Conservation (phyloP, 257 asterid genomes). For the Rubia yunnanensis region DNA sequence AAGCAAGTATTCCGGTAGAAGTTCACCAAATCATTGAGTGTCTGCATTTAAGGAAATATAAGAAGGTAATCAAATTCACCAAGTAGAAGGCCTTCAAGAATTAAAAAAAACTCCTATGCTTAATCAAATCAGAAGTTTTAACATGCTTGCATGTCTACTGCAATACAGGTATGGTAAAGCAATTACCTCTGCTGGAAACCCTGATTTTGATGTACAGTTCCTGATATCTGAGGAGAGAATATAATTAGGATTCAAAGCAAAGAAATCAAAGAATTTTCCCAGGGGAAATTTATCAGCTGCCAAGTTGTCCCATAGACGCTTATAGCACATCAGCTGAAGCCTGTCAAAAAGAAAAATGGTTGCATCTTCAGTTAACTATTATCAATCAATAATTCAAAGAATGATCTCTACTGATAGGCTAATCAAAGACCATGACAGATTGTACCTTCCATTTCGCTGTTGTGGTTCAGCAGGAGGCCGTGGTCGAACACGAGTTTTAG, state of each 20-base stretch:
- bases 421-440: background rate
- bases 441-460: slow-evolving; percentile 81
- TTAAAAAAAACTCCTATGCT: background rate
- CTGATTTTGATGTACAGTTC: slow-evolving; percentile 46
- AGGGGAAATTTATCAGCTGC: slow-evolving; percentile 52
- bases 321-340: slow-evolving; percentile 94
- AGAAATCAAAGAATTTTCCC: slow-evolving; percentile 55
- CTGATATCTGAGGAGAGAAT: slow-evolving; percentile 53
- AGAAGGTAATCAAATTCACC: slow-evolving; percentile 4
- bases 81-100: slow-evolving; percentile 9
- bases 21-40: slow-evolving; percentile 53
- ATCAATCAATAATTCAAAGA: background rate
- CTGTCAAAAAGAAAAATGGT: slow-evolving; percentile 31
- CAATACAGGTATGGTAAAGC: background rate
- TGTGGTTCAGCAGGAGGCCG: slow-evolving; percentile 76
- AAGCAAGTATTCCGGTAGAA: slow-evolving; percentile 44
- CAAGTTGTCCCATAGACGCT: slow-evolving; percentile 78
- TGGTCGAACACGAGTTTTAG: slow-evolving; percentile 70
- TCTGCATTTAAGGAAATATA: slow-evolving; percentile 34
- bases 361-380: background rate
- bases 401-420: background rate
- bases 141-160: background rate
- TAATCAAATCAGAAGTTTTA: background rate
- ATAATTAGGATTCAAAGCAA: slow-evolving; percentile 56
- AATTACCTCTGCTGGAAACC: slow-evolving; percentile 62